Evolutionary conservation across 2,329 filamentous ascomycete species (phyloP).

Genomic region (Venturiaceae sp.): DNA sequence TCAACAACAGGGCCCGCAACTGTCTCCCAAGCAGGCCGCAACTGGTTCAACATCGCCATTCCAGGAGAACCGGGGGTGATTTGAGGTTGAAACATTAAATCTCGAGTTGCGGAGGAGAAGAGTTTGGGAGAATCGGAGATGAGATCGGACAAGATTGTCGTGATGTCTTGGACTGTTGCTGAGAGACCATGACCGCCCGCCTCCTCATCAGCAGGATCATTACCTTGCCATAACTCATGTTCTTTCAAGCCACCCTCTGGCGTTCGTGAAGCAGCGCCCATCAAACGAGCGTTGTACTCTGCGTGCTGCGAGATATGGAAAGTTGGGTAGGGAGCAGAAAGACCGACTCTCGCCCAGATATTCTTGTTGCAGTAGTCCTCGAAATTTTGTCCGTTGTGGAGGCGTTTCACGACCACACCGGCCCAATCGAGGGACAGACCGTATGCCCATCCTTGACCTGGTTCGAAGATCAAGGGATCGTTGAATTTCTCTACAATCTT

Average conservation of each 20-base stretch:
- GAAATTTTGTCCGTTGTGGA: constrained; percentile 22
- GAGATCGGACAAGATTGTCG: constrained; percentile 15
- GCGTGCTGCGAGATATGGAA: constrained; percentile 15
- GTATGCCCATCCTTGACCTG: constrained; percentile 42
- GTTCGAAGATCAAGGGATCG: constrained; percentile 24
- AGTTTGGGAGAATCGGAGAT: constrained; percentile 13
- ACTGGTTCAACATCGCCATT: constrained; percentile 4
- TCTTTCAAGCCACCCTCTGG: constrained; percentile 14
- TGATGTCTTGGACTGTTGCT: constrained; percentile 15
- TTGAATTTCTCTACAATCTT: constrained; percentile 28
- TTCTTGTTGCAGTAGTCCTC: constrained; percentile 7
- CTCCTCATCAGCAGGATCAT: constrained; percentile 10
- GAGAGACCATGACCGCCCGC: constrained; percentile 17
- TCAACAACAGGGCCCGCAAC: constrained; percentile 9
- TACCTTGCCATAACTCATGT: constrained; percentile 1
- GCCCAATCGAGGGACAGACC: constrained; percentile 39
- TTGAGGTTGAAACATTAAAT: constrained; percentile 17
- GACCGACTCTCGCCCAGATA: constrained; percentile 7
- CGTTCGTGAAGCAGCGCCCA: constrained; percentile 12
- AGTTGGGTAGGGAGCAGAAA: constrained; percentile 14
- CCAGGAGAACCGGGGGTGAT: constrained; percentile 7
- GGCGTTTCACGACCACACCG: constrained; percentile 32
- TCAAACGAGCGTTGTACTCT: constrained; percentile 12
- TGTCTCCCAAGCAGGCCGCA: constrained; percentile 4
- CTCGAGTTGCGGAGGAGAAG: constrained; percentile 12